Evolutionary conservation across 805 yeast species (phyloP).

Genomic region (Saturnispora silvae): DNA sequence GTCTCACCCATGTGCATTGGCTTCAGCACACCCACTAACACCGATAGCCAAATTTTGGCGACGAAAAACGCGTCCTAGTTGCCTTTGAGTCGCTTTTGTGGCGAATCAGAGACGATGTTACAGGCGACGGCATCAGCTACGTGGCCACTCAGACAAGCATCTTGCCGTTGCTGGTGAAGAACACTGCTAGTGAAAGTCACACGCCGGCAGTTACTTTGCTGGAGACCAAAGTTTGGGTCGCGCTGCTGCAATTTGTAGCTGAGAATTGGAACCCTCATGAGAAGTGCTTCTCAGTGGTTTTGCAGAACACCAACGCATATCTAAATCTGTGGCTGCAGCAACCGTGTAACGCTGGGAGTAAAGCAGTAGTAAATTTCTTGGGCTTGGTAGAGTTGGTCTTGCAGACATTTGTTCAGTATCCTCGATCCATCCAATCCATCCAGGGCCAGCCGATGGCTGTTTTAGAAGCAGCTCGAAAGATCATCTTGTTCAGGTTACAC

Average conservation of each 20-base stretch:
- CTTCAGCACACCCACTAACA: too few species aligned
- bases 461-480: slow-evolving; percentile 3
- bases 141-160: slow-evolving; percentile 2
- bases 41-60: too few species aligned
- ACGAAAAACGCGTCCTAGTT: slow-evolving; percentile 2
- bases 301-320: neutral
- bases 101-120: slow-evolving; percentile 3
- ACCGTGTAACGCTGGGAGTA: slow-evolving; percentile 1
- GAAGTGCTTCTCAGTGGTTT: neutral
- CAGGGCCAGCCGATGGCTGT: neutral
- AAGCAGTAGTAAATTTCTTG: slow-evolving; percentile 1
- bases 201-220: slow-evolving; percentile 3
- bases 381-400: neutral
- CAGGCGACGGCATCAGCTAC: slow-evolving; percentile 4
- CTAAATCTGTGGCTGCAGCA: neutral
- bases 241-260: slow-evolving; percentile 2
- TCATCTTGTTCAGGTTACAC: slow-evolving; percentile 3
- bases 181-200: neutral
- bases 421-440: neutral
- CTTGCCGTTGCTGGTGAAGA: neutral
- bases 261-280: slow-evolving; percentile 8
- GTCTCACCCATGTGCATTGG: neutral
- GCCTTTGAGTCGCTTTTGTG: slow-evolving; percentile 6
- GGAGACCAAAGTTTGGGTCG: slow-evolving; percentile 6
- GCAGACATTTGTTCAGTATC: neutral